Conservation (phyloP, 202 grass and related monocot species). For the Setaria italica region DNA sequence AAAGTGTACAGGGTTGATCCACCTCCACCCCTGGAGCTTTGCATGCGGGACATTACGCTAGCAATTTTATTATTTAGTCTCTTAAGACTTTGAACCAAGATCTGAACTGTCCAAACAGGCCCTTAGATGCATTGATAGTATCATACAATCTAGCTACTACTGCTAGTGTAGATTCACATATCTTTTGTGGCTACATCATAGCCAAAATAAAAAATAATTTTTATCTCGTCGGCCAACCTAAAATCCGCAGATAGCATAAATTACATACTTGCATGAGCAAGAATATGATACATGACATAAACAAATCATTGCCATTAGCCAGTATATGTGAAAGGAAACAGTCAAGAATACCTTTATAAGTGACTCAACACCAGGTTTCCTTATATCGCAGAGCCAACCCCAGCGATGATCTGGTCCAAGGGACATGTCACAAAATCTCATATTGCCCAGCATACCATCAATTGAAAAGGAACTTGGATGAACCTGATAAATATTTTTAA, state of each 20-base stretch:
- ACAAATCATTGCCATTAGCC: slow-evolving; percentile 31
- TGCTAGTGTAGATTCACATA: neutral
- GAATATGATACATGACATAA: slow-evolving; percentile 22
- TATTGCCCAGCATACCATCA: slow-evolving; percentile 89
- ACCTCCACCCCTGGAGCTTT: neutral
- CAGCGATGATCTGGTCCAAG: slow-evolving; percentile 93
- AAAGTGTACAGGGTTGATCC: neutral
- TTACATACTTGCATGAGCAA: slow-evolving; percentile 13
- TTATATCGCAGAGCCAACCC: slow-evolving; percentile 94
- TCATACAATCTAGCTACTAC: slow-evolving; percentile 26
- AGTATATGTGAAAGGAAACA: slow-evolving; percentile 21
- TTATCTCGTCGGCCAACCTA: slow-evolving; percentile 16
- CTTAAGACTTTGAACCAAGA: neutral
- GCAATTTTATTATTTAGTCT: neutral
- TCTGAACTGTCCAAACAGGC: neutral
- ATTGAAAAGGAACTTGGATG: slow-evolving; percentile 93
- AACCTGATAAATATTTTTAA: slow-evolving; percentile 57
- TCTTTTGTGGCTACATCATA: neutral
- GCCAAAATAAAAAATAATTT: neutral
- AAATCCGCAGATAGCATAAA: slow-evolving; percentile 19
- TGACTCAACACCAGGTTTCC: slow-evolving; percentile 85
- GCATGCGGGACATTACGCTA: neutral
- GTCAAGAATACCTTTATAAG: slow-evolving; percentile 86
- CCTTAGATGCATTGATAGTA: slow-evolving; percentile 10
- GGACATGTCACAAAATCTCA: slow-evolving; percentile 96